These are phyloP conservation scores for Trametes elegans DNA, from an alignment of 768 basidiomycete genomes.

Conservation along the genomic window DNA sequence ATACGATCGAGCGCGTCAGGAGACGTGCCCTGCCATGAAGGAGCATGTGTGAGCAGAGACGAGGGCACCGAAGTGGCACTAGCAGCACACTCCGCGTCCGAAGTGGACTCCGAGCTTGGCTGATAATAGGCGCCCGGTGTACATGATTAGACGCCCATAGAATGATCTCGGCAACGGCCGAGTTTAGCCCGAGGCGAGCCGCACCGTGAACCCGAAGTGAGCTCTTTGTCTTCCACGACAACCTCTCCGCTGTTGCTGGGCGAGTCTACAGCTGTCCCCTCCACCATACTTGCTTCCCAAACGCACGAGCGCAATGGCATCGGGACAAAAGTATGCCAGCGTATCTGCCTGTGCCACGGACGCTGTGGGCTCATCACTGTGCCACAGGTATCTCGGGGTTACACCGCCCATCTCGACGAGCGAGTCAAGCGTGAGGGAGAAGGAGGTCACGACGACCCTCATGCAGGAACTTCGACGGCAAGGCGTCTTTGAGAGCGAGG, in stretches of 20 bases:
- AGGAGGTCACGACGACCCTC: conserved; percentile 77
- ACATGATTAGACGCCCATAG: neutral
- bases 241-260: neutral
- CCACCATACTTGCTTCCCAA: neutral
- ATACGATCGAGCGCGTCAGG: neutral
- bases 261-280: neutral
- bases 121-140: neutral
- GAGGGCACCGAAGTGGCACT: neutral
- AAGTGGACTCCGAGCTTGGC: neutral
- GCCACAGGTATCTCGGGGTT: conserved; percentile 68
- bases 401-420: conserved; percentile 80
- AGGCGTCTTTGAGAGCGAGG: conserved; percentile 86
- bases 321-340: conserved; percentile 17
- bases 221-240: conserved; percentile 16
- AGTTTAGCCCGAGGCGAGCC: conserved; percentile 1
- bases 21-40: conserved; percentile 17
- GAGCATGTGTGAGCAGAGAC: conserved; percentile 17
- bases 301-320: conserved; percentile 8
- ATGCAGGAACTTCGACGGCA: conserved; percentile 89
- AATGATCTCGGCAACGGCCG: conserved; percentile 12
- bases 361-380: neutral
- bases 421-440: conserved; percentile 76
- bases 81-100: neutral
- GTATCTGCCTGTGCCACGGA: too few species aligned
- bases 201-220: conserved; percentile 10